These are phyloP conservation scores for Neonectria coccinea DNA, from an alignment of 2,329 filamentous ascomycete species.

Conservation along the genomic window DNA sequence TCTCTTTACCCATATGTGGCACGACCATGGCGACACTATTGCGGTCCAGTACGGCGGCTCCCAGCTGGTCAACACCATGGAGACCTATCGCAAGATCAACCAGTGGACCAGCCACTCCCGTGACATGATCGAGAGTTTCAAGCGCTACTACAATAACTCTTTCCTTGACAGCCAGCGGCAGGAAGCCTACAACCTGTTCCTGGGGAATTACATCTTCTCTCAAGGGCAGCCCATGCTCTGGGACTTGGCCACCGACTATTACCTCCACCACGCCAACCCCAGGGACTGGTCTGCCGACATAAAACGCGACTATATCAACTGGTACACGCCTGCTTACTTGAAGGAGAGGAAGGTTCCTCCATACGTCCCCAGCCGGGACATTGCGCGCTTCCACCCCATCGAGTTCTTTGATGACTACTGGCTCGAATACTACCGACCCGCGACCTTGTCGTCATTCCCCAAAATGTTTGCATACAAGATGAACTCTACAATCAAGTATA, in stretches of 20 bases:
- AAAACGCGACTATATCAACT: constrained; percentile 82
- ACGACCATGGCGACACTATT: constrained; percentile 97
- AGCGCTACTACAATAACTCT: constrained; percentile 98
- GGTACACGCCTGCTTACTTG: constrained; percentile 84
- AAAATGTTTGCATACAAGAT: constrained; percentile 95
- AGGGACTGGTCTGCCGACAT: constrained; percentile 74
- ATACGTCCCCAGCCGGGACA: constrained; percentile 52
- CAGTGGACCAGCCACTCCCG: constrained; percentile 98
- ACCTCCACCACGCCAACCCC: constrained; percentile 91
- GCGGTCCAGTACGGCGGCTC: constrained; percentile 98
- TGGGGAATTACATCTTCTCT: constrained; percentile 92
- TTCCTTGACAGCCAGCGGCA: constrained; percentile 98
- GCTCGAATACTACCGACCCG: constrained; percentile 94
- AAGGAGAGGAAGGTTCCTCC: constrained; percentile 69
- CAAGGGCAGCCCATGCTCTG: constrained; percentile 95
- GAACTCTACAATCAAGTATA: constrained; percentile 88
- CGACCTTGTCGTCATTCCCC: constrained; percentile 86
- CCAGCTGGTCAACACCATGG: constrained; percentile 98
- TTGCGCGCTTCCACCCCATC: constrained; percentile 58
- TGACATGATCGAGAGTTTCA: constrained; percentile 99
- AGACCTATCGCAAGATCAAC: constrained; percentile 98
- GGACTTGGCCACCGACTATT: constrained; percentile 95
- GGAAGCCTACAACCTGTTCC: constrained; percentile 96
- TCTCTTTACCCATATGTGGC: constrained; percentile 97
- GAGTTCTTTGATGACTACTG: constrained; percentile 91